Evolutionary conservation across 1,139 yeast genomes (phyloP).

Genomic region (Yamadazyma jaroonii): DNA sequence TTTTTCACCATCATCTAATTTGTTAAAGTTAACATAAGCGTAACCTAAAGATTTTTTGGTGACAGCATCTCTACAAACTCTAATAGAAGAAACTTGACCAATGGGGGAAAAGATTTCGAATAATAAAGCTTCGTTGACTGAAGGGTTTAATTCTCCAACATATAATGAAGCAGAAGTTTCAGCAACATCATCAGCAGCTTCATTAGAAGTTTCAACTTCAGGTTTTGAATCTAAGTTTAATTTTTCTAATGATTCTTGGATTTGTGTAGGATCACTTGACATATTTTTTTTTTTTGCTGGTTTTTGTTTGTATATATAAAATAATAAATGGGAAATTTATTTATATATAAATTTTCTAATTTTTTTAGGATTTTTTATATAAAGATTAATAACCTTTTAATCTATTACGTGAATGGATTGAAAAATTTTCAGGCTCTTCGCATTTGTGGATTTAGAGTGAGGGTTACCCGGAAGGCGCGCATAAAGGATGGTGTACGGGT

Average conservation of each 20-base stretch:
- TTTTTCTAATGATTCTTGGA: constrained; percentile 57
- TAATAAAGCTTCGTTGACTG: constrained; percentile 91
- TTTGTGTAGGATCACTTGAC: constrained; percentile 43
- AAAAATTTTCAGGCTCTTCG: constrained; percentile 7
- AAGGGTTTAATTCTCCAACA: constrained; percentile 95
- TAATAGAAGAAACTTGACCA: constrained; percentile 94
- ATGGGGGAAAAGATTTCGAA: constrained; percentile 93
- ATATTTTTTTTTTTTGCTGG: constrained; percentile 18
- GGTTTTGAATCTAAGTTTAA: constrained; percentile 41
- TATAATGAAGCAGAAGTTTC: constrained; percentile 83
- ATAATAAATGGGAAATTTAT: constrained; percentile 3
- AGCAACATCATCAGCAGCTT: constrained; percentile 26
- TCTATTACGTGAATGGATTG: constrained; percentile 4
- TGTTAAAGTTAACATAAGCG: constrained; percentile 96
- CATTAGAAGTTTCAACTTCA: constrained; percentile 12
- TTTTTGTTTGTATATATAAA: neutral
- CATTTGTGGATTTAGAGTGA: constrained; percentile 1
- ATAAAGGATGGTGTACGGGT: too few relatives aligned
- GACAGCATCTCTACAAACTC: constrained; percentile 98
- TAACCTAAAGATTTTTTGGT: constrained; percentile 97
- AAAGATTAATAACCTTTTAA: neutral
- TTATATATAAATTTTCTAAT: constrained; percentile 6
- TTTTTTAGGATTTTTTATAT: constrained; percentile 5
- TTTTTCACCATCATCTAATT: constrained; percentile 84
- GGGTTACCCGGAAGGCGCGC: constrained; percentile 7